Base-by-base conservation (phyloP, 805 yeast genomes). In the Saccharomyces jurei region DNA sequence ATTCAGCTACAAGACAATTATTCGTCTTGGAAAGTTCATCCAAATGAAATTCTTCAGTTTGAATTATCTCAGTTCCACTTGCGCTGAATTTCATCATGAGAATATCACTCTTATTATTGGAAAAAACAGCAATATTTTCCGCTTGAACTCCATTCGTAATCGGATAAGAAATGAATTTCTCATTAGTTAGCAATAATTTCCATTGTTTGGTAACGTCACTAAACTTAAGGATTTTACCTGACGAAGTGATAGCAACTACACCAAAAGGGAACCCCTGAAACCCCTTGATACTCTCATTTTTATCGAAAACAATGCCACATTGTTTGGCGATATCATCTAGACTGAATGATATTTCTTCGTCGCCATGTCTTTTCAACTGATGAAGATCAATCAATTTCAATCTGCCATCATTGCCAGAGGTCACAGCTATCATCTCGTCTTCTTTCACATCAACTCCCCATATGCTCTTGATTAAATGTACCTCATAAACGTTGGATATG, bases 381-480 rank as follows among this genome's bases (percentile, higher is more conserved):
- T 60, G 61, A 27, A 86, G 66, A 60, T 86, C 86, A 63, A 84
- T 82, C 4, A 87, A 60, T 58, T 87, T 77, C 1, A 91, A 70
- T 60, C 87, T 80, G 0, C 97, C 97, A 71, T 94, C 99, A 44
- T 96, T 95, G 41, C 99, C 99, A 46, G 96, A 94, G 11, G 96
- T 87, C 1, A 83, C 90, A 6, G 86, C 83, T 2, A 84, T 60
- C 51, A 74, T 66, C 22, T 72, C 64, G 0, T 66, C 62, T 31
- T 74, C 76, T 48, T 77, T 75, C 0, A 82, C 76, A 60, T 82
- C 87, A 2, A 86, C 80, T 26, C 89, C 81, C 99, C 98, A 94
- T 1, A 87, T 80, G 64, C 88, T 92, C 66, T 94, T 86, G 2
- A 96, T 97, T 32, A 80, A 76, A 65, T 91, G 97, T 25, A 85